phyloP scores from a whole-genome alignment of 139 green algal species.

The Edaphochlamys debaryana region DNA sequence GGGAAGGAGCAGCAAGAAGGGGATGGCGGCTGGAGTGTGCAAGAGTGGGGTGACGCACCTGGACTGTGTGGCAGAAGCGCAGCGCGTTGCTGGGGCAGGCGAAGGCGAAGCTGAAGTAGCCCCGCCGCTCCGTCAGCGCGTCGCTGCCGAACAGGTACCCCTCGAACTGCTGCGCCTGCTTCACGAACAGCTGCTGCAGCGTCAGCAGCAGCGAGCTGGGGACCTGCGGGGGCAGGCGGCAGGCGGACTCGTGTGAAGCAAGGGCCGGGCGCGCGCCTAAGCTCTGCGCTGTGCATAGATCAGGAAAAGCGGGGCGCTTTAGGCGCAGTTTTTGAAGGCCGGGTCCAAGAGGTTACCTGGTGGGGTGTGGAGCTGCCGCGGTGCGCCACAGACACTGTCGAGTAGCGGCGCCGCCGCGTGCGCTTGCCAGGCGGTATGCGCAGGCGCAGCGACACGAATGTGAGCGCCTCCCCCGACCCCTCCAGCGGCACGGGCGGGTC shows the following conservation, averaged over 20 bases:
- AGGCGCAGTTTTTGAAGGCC: too few species aligned
- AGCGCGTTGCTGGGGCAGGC: constrained; percentile 69
- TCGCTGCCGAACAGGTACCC: constrained; percentile 76
- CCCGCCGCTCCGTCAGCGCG: constrained; percentile 19
- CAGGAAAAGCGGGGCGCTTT: too few species aligned
- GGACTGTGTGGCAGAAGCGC: constrained; percentile 75
- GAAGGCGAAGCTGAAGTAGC: constrained; percentile 68
- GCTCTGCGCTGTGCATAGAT: too few species aligned
- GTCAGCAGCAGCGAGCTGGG: constrained; percentile 15
- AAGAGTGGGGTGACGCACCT: constrained; percentile 4
- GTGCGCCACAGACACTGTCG: too few species aligned
- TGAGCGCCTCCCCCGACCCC: neutral
- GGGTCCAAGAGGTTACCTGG: too few species aligned
- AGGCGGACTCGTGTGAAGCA: too few species aligned
- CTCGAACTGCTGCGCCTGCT: constrained; percentile 77
- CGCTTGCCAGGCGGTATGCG: constrained; percentile 15
- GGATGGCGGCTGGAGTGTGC: too few species aligned
- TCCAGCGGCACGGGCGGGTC: constrained; percentile 15
- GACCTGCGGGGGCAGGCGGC: constrained; percentile 9
- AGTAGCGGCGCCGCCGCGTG: neutral
- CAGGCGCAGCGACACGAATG: constrained; percentile 47
- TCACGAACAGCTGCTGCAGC: constrained; percentile 72
- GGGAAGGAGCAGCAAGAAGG: neutral
- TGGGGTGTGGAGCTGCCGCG: too few species aligned
- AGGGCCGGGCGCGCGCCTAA: too few species aligned